Evolutionary conservation across 2,329 filamentous ascomycete genomes (phyloP), one percentile per base, ranked within the genome.

Genomic region (Sarocladium brachiariae): DNA sequence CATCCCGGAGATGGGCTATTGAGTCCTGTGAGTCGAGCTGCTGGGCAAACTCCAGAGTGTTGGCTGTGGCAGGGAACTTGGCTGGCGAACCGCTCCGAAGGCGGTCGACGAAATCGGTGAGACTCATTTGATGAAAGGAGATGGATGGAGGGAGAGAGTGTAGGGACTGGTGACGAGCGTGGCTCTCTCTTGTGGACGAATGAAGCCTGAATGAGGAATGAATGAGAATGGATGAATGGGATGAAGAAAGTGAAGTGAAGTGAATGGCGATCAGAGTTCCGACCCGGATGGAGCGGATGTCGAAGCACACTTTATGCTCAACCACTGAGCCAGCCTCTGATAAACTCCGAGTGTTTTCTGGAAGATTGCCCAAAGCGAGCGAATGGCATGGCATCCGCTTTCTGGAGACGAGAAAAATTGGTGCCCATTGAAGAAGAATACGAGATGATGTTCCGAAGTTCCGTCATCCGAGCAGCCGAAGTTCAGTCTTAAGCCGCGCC

Each of bases 11-110:
- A 51, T 74, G 69, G 14, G 69, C 66, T 34, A 89, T 65, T n/a
- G 73, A 66, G 60, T 89, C 84, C 57, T 80, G 70, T 0, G 69
- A 65, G 64, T 89, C 85, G 5, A 87, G 71, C 39, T 58, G 57
- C 54, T 62, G 63, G 2, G 78, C 78, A 62, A 73, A 81, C 5
- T 71, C 70, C 5, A 71, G 55, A 0, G 72, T 69, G 51, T 67
- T 70, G 51, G 75, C 73, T 30, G 76, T 65, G 2, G 63, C 49
- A n/a, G 76, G 70, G 54, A 81, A 81, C 25, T 67, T 62, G 48
- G 70, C 63, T 7, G 64, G 56, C 38, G 63, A 58, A 47, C 73
- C 73, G 35, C 62, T 63, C 14, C 72, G 67, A 31, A 76, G 65
- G 50, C 66, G 62, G 19, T 69, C 63, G 21, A 72, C 64, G 33